Conservation (phyloP, 2,329 filamentous ascomycete genomes). For the Hypocreales sp. region DNA sequence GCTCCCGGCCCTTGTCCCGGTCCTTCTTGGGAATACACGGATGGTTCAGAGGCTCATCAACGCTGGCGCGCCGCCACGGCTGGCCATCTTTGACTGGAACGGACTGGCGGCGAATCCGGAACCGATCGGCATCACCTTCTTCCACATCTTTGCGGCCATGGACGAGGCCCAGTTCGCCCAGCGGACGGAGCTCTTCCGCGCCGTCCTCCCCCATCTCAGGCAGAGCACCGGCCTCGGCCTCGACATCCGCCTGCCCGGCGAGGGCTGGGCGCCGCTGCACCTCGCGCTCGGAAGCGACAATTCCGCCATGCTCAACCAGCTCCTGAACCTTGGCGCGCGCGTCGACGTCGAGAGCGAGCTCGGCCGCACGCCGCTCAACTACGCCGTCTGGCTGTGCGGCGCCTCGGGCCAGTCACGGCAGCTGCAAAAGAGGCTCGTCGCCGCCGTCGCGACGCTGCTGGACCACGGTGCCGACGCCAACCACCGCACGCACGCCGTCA, state of each 20-base stretch:
- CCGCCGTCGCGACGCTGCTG: no score
- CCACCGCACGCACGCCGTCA: not conserved
- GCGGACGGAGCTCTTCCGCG: not conserved
- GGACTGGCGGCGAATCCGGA: not conserved
- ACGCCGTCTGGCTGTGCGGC: no score
- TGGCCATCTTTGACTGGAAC: not conserved
- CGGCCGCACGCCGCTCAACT: not conserved
- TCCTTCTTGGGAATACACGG: not conserved
- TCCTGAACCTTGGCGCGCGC: not conserved
- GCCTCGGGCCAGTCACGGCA: no score
- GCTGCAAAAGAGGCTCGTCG: no score
- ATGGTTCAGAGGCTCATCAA: no score
- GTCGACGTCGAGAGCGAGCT: not conserved
- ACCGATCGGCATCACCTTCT: not conserved
- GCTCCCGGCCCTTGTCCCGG: not conserved
- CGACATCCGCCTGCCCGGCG: not conserved
- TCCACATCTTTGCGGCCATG: not conserved
- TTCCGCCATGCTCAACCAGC: not conserved
- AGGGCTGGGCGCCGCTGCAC: not conserved
- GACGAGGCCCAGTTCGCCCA: not conserved
- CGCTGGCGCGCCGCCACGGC: no score
- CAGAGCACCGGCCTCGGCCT: not conserved
- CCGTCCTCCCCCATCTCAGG: no score
- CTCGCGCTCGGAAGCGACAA: not conserved
- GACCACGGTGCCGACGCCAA: not conserved